Conservation (phyloP, 2,329 filamentous ascomycete genomes). For the Alternaria gaisen region DNA sequence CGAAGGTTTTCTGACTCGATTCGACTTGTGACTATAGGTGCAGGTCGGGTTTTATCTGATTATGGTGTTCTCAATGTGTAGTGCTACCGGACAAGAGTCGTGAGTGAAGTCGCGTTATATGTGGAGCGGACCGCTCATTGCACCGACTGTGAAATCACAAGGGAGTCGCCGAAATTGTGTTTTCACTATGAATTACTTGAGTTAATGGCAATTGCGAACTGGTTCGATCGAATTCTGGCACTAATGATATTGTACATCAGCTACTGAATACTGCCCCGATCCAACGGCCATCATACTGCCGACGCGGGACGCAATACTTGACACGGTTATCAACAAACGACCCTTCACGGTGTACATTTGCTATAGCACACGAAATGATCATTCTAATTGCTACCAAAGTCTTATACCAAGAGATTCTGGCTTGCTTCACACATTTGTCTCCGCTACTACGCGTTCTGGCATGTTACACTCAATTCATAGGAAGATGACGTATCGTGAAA, state of each 20-base stretch:
- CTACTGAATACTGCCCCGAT: background rate
- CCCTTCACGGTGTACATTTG: background rate
- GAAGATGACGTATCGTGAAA: background rate
- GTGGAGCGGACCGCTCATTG: background rate
- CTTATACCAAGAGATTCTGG: background rate
- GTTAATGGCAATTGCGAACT: background rate
- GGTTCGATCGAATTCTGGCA: accelerated
- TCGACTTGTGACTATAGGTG: background rate
- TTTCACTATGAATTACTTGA: background rate
- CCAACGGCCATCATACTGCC: background rate
- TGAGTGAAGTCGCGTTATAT: background rate
- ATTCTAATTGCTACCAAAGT: background rate
- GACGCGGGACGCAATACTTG: background rate
- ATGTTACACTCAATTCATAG: background rate
- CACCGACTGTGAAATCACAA: background rate
- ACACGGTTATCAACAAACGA: background rate
- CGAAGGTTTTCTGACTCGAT: background rate
- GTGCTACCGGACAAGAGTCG: background rate
- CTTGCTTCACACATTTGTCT: background rate
- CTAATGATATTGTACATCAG: background rate
- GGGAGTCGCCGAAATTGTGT: background rate
- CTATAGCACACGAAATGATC: background rate
- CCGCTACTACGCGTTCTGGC: background rate
- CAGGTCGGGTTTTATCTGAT: accelerated
- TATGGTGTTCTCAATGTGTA: background rate